Evolutionary conservation across 441 rosid genomes (phyloP).

Genomic region (Biscutella laevigata): DNA sequence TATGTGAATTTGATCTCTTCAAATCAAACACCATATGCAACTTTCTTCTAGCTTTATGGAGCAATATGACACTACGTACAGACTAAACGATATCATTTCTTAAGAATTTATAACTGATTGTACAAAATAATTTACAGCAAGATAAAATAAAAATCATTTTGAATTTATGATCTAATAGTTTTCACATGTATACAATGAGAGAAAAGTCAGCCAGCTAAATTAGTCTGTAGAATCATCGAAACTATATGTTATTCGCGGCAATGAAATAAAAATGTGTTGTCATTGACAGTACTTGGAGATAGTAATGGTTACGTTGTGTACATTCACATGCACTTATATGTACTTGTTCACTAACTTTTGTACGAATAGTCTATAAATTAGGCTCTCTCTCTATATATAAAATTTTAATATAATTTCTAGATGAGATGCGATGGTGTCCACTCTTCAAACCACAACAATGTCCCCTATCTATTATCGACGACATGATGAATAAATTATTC

Average conservation of each 20-base stretch:
- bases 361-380: constrained; percentile 11
- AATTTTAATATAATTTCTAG: not conserved
- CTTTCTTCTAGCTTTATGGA: no score
- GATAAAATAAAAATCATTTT: no score
- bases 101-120: not conserved
- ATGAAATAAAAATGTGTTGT: not conserved
- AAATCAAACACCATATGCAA: not conserved
- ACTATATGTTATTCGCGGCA: not conserved
- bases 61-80: no score
- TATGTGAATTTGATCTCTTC: not conserved
- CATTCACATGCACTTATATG: not conserved
- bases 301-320: not conserved
- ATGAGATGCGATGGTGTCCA: constrained; percentile 29
- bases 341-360: constrained; percentile 8
- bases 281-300: constrained; percentile 2
- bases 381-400: not conserved
- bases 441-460: constrained; percentile 25
- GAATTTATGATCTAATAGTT: no score
- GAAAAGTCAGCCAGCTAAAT: not conserved
- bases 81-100: no score
- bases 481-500: constrained; percentile 21
- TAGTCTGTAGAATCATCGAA: not conserved
- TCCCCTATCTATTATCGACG: constrained; percentile 7
- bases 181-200: not conserved
- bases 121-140: no score